phyloP scores from a whole-genome alignment of 139 green algal genomes.

The Axilococcus clingmanii region DNA sequence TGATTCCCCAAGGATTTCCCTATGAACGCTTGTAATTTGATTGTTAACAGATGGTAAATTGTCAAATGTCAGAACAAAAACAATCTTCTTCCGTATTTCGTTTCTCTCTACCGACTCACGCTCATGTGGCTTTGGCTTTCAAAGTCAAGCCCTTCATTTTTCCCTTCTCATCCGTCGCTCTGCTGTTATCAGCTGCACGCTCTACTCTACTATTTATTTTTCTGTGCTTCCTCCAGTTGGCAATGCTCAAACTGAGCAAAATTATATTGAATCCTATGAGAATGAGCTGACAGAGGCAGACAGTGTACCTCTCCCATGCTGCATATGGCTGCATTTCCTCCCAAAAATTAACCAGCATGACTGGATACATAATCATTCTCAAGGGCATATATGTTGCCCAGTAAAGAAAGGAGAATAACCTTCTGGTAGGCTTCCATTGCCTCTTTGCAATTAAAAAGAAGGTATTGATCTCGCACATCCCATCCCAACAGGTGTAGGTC shows the following conservation, averaged over 20 bases:
- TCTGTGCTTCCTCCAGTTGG: conserved; percentile 15
- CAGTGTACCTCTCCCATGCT: neutral
- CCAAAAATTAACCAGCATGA: conserved; percentile 24
- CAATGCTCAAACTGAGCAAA: conserved; percentile 15
- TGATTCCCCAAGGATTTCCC: conserved; percentile 51
- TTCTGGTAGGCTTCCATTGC: conserved; percentile 10
- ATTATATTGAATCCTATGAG: conserved; percentile 22
- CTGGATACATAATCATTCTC: conserved; percentile 30
- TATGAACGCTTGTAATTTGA: conserved; percentile 24
- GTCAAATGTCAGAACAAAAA: no score
- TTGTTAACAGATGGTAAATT: neutral
- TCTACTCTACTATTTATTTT: no score
- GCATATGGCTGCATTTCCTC: conserved; percentile 3
- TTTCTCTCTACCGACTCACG: no score
- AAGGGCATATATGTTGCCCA: conserved; percentile 36
- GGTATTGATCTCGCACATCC: conserved; percentile 42
- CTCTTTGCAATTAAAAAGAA: conserved; percentile 45
- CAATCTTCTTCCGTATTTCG: no score
- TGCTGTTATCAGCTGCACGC: no score
- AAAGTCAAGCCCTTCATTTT: neutral
- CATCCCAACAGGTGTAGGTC: conserved; percentile 29
- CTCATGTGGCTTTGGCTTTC: no score
- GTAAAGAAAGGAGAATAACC: conserved; percentile 8
- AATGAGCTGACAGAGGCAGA: conserved; percentile 12
- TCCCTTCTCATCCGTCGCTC: neutral